Conservation (phyloP, 257 asterid genomes). For the Nicotiana benthamiana region DNA sequence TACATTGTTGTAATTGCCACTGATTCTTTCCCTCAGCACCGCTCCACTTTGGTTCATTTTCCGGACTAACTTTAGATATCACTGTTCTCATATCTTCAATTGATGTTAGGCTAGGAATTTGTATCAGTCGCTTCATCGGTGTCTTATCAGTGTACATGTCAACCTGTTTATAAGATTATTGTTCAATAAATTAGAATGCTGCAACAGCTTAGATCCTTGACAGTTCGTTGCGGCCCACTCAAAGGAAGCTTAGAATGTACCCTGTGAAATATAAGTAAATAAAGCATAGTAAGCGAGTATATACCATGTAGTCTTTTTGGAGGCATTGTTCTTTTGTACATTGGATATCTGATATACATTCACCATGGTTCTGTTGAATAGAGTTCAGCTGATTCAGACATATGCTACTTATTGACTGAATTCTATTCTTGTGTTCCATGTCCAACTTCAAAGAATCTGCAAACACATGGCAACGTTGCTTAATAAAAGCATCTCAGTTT, state of each 20-base stretch:
- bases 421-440: conserved; percentile 37
- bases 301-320: conserved; percentile 56
- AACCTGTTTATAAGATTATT: conserved; percentile 33
- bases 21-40: conserved; percentile 30
- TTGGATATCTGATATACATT: conserved; percentile 39
- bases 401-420: conserved; percentile 23
- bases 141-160: conserved; percentile 43
- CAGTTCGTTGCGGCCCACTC: background rate
- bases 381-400: conserved; percentile 42
- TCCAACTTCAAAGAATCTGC: conserved; percentile 57
- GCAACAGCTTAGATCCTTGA: background rate
- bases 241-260: background rate
- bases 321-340: conserved; percentile 50
- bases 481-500: background rate
- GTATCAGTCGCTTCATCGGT: conserved; percentile 42
- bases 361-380: conserved; percentile 31
- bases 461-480: background rate
- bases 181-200: background rate
- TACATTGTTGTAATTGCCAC: conserved; percentile 4
- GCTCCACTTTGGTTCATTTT: conserved; percentile 19
- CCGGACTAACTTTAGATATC: conserved; percentile 18
- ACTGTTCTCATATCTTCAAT: conserved; percentile 64
- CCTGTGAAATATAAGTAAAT: background rate
- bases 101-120: conserved; percentile 46
- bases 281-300: background rate